Conservation (phyloP, 2,329 filamentous ascomycete genomes). For the Penicillium sp. region DNA sequence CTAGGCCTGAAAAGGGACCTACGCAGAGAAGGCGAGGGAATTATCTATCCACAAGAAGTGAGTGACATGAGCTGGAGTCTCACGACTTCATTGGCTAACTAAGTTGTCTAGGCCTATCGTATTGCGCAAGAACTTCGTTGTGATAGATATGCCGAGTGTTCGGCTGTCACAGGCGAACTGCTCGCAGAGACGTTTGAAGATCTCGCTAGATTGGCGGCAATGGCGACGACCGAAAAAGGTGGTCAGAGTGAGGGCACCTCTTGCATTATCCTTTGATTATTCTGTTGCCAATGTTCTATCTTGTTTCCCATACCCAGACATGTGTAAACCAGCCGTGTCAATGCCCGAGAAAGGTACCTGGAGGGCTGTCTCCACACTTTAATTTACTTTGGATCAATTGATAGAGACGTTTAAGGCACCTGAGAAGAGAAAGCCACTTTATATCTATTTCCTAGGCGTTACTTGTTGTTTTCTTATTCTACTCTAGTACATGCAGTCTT, state of each 20-base stretch:
- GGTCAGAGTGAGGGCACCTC: constrained; percentile 46
- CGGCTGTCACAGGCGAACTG: constrained; percentile 59
- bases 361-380: neutral
- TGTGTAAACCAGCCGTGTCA: neutral
- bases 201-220: constrained; percentile 57
- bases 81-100: constrained; percentile 8
- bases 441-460: neutral
- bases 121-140: constrained; percentile 61
- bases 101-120: constrained; percentile 48
- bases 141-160: constrained; percentile 63
- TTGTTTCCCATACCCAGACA: constrained; percentile 2
- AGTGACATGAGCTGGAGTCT: constrained; percentile 30
- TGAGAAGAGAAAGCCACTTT: neutral
- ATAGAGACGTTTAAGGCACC: neutral
- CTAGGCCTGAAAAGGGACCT: constrained; percentile 60
- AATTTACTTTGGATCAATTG: neutral
- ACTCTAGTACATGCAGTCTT: neutral
- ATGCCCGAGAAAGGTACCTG: neutral
- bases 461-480: neutral
- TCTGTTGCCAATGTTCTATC: neutral
- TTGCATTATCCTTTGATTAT: constrained; percentile 42
- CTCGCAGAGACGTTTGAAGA: constrained; percentile 61
- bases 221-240: constrained; percentile 55
- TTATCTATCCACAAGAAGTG: constrained; percentile 46
- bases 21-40: constrained; percentile 45